These are phyloP conservation scores for Umbelopsis ramanniana DNA, from an alignment of 192 early-diverging fungal species.

Conservation along the genomic window DNA sequence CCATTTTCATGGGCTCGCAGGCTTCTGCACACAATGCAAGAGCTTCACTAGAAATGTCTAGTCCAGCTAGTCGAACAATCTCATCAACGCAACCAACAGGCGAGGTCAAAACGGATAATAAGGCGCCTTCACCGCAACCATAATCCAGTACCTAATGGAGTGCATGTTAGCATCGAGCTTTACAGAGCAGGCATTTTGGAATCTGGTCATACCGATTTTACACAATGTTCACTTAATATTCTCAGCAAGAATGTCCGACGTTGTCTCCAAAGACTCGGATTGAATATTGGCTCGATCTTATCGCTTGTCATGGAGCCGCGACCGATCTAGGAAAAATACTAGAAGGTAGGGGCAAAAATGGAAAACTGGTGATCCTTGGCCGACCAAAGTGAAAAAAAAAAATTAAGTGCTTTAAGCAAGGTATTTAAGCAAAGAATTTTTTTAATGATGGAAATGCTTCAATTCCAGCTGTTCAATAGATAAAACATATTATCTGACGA, in stretches of 20 bases:
- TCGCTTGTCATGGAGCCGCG: not conserved
- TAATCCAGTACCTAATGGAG: slow-evolving; percentile 72
- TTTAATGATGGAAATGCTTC: too few species aligned
- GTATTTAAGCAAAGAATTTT: too few species aligned
- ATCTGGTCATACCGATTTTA: slow-evolving; percentile 47
- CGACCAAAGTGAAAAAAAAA: not conserved
- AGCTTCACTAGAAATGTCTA: slow-evolving; percentile 64
- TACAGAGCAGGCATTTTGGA: not conserved
- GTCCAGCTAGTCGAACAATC: slow-evolving; percentile 66
- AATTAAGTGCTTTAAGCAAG: not conserved
- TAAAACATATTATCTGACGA: not conserved
- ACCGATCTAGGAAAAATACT: not conserved
- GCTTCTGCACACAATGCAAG: slow-evolving; percentile 48
- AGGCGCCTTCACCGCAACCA: slow-evolving; percentile 85
- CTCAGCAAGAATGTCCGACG: slow-evolving; percentile 66
- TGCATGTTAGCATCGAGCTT: not conserved
- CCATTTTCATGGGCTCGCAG: slow-evolving; percentile 65
- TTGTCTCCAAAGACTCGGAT: slow-evolving; percentile 85
- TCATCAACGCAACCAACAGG: slow-evolving; percentile 45
- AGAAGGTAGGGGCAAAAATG: not conserved
- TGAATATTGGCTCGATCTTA: slow-evolving; percentile 17
- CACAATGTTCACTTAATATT: slow-evolving; percentile 52
- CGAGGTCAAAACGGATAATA: slow-evolving; percentile 66
- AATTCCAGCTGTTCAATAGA: too few species aligned
- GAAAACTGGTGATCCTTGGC: not conserved